These are phyloP conservation scores for Apiospora phragmitis DNA, from an alignment of 2,329 filamentous ascomycete genomes.

Conservation along the genomic window DNA sequence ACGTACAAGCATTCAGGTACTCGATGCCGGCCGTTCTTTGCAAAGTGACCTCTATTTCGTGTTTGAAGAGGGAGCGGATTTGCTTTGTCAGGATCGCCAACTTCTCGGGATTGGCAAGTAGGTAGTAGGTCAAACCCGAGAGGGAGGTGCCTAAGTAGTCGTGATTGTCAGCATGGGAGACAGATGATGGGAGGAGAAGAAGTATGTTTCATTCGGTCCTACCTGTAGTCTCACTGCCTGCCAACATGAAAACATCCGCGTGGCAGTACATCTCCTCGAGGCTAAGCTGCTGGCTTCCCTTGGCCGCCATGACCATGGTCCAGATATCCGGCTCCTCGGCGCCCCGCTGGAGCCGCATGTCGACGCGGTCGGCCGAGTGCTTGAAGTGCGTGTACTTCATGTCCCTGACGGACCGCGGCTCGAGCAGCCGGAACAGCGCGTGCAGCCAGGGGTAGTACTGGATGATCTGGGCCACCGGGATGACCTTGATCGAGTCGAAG, in stretches of 20 bases:
- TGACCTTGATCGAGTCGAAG: constrained; percentile 23
- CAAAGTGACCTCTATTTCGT: constrained; percentile 27
- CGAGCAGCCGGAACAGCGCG: constrained; percentile 18
- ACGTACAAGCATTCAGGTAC: constrained; percentile 26
- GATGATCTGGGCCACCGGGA: constrained; percentile 19
- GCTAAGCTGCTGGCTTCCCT: constrained; percentile 16
- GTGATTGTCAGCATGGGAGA: neutral
- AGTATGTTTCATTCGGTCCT: neutral
- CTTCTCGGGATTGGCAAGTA: constrained; percentile 33
- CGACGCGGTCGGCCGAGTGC: neutral
- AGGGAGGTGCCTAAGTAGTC: constrained; percentile 41
- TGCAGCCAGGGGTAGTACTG: constrained; percentile 21
- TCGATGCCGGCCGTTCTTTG: constrained; percentile 20
- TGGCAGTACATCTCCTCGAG: constrained; percentile 20
- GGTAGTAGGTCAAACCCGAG: constrained; percentile 37
- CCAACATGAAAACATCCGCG: constrained; percentile 19
- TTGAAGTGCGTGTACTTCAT: neutral
- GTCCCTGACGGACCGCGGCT: constrained; percentile 19
- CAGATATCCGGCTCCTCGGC: neutral
- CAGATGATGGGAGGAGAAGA: neutral
- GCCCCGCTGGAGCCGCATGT: neutral
- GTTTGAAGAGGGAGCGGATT: constrained; percentile 25
- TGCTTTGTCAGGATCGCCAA: constrained; percentile 24
- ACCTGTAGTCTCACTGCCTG: constrained; percentile 14
- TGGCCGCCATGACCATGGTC: constrained; percentile 18